Evolutionary conservation across 768 basidiomycete genomes (phyloP), one percentile per base, ranked within the genome.

Genomic region (Obba rivulosa): DNA sequence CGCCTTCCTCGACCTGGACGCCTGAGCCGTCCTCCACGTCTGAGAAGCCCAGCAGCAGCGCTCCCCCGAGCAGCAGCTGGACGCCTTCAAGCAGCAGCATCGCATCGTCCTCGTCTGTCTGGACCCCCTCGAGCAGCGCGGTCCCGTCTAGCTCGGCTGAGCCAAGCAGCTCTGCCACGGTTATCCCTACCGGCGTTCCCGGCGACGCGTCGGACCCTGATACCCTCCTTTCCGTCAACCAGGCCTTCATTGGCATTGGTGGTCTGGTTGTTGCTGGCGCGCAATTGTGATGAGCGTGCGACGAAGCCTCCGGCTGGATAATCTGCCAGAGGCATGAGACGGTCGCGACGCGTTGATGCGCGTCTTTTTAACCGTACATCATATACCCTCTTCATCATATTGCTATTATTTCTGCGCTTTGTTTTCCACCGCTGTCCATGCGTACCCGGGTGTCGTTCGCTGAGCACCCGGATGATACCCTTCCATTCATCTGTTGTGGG

Each of bases 181-280:
- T 72, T 22, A 54, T 65, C 43, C 67, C 71, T 23, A 52, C 64
- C 41, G 41, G 49, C n/a, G 42, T 31, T 13, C 28, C 28, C 13
- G 28, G 28, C 28, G 28, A 31, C 28, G 28, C 28, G 28, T 31
- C 54, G 9, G 44, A 62, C 28, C 52, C 50, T 31, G 49, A 62
- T 47, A 65, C 68, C 8, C 48, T 72, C 51, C 69, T 66, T 51
- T 51, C 75, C 22, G 31, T 66, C 38, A 59, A 59, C 55, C 61
- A 61, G 56, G 62, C 61, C n/a, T n/a, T 64, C 46, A 35, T 62
- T 43, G 62, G 61, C 36, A 37, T 64, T 43, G 44, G 45, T 17
- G 60, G 57, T 41, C 46, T 64, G 40, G 34, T 58, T 40, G 41
- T 60, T 36, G 62, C 56, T 24, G 59, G 54, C 23, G 60, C 55